Evolutionary conservation across 164 flowering plant genomes (phyloP), one percentile per base, ranked within the genome.

Genomic region (Macadamia integrifolia): DNA sequence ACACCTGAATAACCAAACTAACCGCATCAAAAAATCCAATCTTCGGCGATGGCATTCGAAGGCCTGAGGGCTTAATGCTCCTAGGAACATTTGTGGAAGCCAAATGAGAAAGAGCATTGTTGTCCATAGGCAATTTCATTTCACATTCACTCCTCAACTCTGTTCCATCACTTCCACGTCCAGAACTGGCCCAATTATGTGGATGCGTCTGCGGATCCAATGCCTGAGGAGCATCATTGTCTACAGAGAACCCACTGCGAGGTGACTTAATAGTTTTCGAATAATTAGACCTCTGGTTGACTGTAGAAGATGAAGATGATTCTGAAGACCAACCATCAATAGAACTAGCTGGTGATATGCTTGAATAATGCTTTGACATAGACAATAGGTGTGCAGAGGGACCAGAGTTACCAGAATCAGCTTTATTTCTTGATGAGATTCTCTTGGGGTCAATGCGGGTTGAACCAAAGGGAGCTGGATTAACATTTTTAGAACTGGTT

Each of bases 11-110:
- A 6, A 60, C 0, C 64, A 46, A 64, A 85, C 93, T 84, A 9
- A 87, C 95, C 88, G 87, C 96, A 77, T 94, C 99, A 80, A 94
- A 94, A 76, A 86, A 94, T 30, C 97, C 99, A 71, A 88, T 84
- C 75, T 92, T 92, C 12, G 97, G 96, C 35, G 98, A 90, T 66
- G 98, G 98, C 86, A 87, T 70, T 66, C 97, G 81, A 43, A 95
- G 87, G 44, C 98, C 96, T 3, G 99, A 78, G 29, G 94, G 96
- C 76, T 82, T 89, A 50, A 64, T 66, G 67, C 58, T 70, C 61
- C 60, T 71, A 32, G 72, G 42, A 60, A 48, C 69, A 56, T 61
- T 44, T 46, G 68, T 56, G 10, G 83, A 69, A 71, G 75, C 69
- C 58, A 80, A 78, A 65, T 55, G 70, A 67, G 80, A 56, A 68